Conservation (phyloP, 139 green algal genomes). For the Limnomonas spitsbergensis region DNA sequence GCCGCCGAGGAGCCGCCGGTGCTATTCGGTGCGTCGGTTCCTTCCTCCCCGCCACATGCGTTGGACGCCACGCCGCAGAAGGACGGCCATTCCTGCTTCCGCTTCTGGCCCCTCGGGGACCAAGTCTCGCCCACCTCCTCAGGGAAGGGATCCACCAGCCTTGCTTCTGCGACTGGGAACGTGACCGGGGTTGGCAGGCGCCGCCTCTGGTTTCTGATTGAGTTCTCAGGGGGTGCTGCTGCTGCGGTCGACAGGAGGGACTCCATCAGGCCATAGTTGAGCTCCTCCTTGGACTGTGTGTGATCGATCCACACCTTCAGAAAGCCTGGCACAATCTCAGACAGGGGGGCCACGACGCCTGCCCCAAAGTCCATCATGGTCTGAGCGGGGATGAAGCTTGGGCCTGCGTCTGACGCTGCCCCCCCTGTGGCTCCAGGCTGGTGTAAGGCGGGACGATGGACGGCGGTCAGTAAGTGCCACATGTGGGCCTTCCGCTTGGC, state of each 20-base stretch:
- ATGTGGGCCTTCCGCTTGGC: background rate
- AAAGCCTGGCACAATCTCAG: background rate
- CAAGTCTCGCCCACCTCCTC: background rate
- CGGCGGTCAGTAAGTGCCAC: background rate
- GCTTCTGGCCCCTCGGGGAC: background rate
- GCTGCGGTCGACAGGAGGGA: background rate
- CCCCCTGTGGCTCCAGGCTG: background rate
- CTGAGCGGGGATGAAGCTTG: background rate
- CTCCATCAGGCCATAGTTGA: background rate
- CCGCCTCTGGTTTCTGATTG: background rate
- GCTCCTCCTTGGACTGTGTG: background rate
- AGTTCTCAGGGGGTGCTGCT: background rate
- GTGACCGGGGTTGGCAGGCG: background rate
- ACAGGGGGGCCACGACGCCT: background rate
- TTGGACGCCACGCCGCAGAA: background rate
- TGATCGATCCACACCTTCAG: background rate
- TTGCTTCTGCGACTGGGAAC: background rate
- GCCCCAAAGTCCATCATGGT: background rate
- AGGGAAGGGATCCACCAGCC: slow-evolving; percentile 1
- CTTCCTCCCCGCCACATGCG: background rate
- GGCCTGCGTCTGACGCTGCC: background rate
- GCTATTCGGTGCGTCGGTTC: background rate
- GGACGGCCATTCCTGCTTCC: background rate
- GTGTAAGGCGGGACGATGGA: too few species aligned
- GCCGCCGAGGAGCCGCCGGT: background rate